A percentile compares a stretch with the other conserved stretches of the same genome.
phyloP scores from a whole-genome alignment of 2,329 filamentous ascomycete genomes.

The Alternaria metachromatica region DNA sequence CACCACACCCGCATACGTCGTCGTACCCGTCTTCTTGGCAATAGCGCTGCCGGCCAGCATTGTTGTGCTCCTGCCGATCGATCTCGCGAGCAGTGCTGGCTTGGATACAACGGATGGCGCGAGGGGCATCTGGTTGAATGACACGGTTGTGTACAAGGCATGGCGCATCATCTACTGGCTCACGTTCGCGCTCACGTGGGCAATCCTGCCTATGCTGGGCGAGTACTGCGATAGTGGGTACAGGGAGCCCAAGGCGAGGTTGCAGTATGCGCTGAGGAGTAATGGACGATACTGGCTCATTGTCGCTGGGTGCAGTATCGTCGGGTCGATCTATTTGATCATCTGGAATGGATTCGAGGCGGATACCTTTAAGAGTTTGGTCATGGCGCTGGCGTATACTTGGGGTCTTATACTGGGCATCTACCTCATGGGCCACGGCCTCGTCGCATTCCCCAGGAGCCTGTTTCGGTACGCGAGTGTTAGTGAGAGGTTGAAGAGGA shows the following conservation, averaged over 20 bases:
- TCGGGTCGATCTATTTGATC: conserved; percentile 84
- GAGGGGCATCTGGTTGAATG: conserved; percentile 86
- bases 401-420: conserved; percentile 93
- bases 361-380: conserved; percentile 76
- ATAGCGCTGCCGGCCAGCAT: conserved; percentile 90
- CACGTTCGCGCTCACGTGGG: conserved; percentile 93
- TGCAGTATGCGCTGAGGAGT: conserved; percentile 82
- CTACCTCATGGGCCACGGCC: conserved; percentile 95
- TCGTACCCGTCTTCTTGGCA: conserved; percentile 94
- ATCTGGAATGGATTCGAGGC: conserved; percentile 76
- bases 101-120: conserved; percentile 70
- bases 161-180: conserved; percentile 99
- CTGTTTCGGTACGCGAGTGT: conserved; percentile 82
- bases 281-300: conserved; percentile 91
- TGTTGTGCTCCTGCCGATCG: conserved; percentile 90
- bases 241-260: conserved; percentile 79
- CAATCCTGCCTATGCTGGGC: conserved; percentile 88
- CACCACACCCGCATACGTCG: conserved; percentile 85
- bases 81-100: conserved; percentile 84
- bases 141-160: conserved; percentile 78
- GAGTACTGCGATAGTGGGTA: conserved; percentile 96
- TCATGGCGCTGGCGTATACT: conserved; percentile 94
- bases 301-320: conserved; percentile 71
- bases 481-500: conserved; percentile 72
- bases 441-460: conserved; percentile 86